These are phyloP conservation scores for Solanum clarkiae DNA, from an alignment of 257 asterid species.

Conservation along the genomic window DNA sequence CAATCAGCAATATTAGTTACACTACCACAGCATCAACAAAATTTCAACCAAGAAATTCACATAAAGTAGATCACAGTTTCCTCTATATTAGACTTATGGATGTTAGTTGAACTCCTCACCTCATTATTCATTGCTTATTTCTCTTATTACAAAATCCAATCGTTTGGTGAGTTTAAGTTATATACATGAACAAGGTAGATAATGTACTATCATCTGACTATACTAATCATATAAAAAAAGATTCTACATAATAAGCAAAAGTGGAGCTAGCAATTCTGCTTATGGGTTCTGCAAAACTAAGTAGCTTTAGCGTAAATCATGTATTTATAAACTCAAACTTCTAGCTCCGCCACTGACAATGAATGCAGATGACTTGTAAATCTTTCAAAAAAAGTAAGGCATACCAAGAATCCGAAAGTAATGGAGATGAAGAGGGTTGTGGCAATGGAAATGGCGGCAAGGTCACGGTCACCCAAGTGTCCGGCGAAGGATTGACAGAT, in stretches of 20 bases:
- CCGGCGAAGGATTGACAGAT: slow-evolving; percentile 44
- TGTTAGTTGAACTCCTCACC: neutral
- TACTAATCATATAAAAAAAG: too few species aligned
- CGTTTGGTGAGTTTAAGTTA: neutral
- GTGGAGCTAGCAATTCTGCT: too few species aligned
- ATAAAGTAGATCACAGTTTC: neutral
- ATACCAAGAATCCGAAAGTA: slow-evolving; percentile 50
- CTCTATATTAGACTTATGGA: neutral
- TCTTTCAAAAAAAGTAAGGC: neutral
- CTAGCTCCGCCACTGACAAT: neutral
- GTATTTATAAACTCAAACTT: neutral
- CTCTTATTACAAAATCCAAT: neutral
- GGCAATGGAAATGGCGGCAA: slow-evolving; percentile 49
- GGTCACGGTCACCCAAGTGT: slow-evolving; percentile 30
- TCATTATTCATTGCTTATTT: neutral
- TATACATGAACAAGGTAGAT: neutral
- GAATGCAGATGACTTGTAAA: neutral
- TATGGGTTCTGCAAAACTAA: neutral
- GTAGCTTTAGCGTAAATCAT: neutral
- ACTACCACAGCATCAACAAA: neutral
- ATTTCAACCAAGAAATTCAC: neutral
- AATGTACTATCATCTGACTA: neutral
- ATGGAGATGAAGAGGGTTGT: slow-evolving; percentile 45
- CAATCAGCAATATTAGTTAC: neutral
- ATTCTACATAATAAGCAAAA: neutral